Base-by-base conservation (phyloP, 352 stramenopile genomes). In the Ophiocytium majus region DNA sequence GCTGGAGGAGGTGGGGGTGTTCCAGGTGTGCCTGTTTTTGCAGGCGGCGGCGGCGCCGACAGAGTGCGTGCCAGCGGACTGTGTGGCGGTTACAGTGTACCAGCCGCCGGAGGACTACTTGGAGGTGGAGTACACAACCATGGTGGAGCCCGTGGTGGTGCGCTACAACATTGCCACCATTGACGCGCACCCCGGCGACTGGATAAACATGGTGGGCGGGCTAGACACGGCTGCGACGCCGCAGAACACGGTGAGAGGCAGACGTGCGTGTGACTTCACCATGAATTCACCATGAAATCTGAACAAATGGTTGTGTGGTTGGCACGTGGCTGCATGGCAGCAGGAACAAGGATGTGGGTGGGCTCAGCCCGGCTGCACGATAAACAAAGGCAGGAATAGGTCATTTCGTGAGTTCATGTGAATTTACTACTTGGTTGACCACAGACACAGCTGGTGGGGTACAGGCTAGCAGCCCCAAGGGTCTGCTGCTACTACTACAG, bases 61-160 rank as follows among this genome's bases (percentile, higher is more conserved):
- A 14, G 43, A 5, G 43, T 76, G 64, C 34, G 31, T 17, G 64
- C 64, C 64, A 10, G 5, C 5, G 5, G 64, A 76, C 10, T 76
- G 64, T 17, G 31, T 76, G 34, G 17, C 64, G 5, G 64, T 76
- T 5, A 17, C 5, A 17, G 31, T 76, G 64, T 76, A 76, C 64
- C 64, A 76, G 64, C 64, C 64, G 31, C 64, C 64, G 31, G 5
- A 76, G 5, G 64, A 76, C 64, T 76, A 17, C 64, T 14, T 76
- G 31, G 17, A 5, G 34, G 64, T 76, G 34, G 64, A 76, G 34
- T 17, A 34, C 31, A 76, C 5, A 10, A 76, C 5, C 34, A 34
- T 76, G 5, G 64, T 76, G 31, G 64, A 76, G 64, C 64, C 64
- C 5, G 64, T 76, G 31, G 17, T 17, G 31, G 5, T 76, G 64